phyloP scores from a whole-genome alignment of 2,329 filamentous ascomycete species.

The Pyricularia sp. region DNA sequence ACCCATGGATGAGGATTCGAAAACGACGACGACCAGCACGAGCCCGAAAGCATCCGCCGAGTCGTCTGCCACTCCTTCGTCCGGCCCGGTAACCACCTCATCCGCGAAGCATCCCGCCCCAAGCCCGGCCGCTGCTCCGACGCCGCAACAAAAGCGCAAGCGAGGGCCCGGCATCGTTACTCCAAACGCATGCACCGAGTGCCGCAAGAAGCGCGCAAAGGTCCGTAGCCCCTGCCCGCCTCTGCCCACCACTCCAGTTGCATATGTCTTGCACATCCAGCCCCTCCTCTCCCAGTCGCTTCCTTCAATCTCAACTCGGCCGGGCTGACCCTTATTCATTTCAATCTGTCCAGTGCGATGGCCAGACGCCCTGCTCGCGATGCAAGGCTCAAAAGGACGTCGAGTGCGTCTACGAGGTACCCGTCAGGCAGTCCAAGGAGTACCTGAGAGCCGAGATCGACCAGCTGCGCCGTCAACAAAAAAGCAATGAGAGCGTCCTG shows the following conservation, averaged over 20 bases:
- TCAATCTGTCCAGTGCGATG: constrained; percentile 41
- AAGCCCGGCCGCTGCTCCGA: background rate
- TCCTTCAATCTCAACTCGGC: background rate
- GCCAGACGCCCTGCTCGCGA: constrained; percentile 43
- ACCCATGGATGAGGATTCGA: background rate
- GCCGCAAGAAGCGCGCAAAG: constrained; percentile 53
- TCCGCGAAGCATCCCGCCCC: constrained; percentile 1
- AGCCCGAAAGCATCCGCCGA: constrained; percentile 3
- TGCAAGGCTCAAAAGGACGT: constrained; percentile 44
- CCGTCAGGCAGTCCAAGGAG: constrained; percentile 55
- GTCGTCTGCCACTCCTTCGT: constrained; percentile 3
- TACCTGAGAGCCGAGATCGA: constrained; percentile 52
- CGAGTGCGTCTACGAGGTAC: constrained; percentile 52
- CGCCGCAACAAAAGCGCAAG: constrained; percentile 31
- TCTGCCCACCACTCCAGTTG: constrained; percentile 5
- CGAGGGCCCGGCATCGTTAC: constrained; percentile 48
- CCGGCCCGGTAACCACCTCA: background rate
- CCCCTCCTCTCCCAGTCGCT: background rate
- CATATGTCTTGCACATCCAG: background rate
- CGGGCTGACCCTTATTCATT: background rate
- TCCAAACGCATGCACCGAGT: constrained; percentile 52
- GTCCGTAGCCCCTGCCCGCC: constrained; percentile 20
- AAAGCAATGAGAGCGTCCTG: constrained; percentile 45
- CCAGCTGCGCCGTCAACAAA: constrained; percentile 41
- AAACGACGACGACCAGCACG: background rate